Evolutionary conservation across 2,329 filamentous ascomycete genomes (phyloP).

Genomic region (Chaetomium sp.): DNA sequence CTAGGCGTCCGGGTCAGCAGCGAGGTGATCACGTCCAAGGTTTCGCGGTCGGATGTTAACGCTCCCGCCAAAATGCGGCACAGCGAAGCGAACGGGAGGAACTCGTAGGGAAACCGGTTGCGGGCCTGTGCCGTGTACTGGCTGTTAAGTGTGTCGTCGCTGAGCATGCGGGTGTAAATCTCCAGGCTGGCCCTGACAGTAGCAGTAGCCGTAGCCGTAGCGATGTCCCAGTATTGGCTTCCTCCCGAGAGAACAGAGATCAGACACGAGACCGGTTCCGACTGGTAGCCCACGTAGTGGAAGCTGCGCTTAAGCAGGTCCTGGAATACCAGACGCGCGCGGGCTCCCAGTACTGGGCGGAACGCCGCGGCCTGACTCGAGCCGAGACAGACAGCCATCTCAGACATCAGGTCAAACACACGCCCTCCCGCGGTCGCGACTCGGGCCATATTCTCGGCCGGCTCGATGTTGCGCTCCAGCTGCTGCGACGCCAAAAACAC

Average conservation of each 20-base stretch:
- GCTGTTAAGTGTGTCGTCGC: conserved; percentile 51
- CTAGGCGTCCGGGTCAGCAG: conserved; percentile 63
- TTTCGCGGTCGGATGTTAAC: conserved; percentile 31
- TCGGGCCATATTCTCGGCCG: conserved; percentile 45
- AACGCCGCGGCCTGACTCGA: conserved; percentile 41
- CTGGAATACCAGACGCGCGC: conserved; percentile 58
- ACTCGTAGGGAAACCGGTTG: conserved; percentile 79
- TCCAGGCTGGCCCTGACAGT: conserved; percentile 33
- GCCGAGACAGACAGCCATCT: conserved; percentile 44
- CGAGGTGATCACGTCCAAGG: conserved; percentile 46
- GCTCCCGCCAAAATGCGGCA: conserved; percentile 58
- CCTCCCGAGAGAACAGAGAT: conserved; percentile 57
- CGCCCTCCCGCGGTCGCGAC: conserved; percentile 43
- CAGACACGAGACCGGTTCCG: conserved; percentile 61
- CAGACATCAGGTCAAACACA: conserved; percentile 48
- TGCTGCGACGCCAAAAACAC: conserved; percentile 47
- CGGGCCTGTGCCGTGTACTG: conserved; percentile 61
- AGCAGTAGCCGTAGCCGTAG: conserved; percentile 28
- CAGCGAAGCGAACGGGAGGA: conserved; percentile 67
- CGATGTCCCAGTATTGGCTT: conserved; percentile 48
- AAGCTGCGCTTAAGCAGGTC: conserved; percentile 64
- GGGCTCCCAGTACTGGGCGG: conserved; percentile 51
- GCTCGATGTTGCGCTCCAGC: conserved; percentile 45
- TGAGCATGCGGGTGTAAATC: conserved; percentile 38
- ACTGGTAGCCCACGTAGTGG: conserved; percentile 63